Evolutionary conservation across 2,329 filamentous ascomycete genomes (phyloP).

Genomic region (Aspergillus arachidicola): DNA sequence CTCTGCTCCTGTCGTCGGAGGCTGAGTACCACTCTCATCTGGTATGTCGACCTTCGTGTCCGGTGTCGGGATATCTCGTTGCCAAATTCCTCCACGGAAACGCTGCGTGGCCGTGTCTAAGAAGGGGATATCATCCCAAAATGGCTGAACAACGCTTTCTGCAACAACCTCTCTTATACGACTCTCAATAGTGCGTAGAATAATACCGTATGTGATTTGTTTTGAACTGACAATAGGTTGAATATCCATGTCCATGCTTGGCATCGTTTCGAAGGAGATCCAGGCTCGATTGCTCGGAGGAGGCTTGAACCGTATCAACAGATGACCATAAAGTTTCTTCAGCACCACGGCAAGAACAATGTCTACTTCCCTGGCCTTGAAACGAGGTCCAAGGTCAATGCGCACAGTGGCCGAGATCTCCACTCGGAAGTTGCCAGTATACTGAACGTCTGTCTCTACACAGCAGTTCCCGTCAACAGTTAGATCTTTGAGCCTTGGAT

Average conservation of each 20-base stretch:
- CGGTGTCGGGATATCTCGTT: slow-evolving; percentile 48
- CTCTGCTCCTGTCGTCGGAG: slow-evolving; percentile 22
- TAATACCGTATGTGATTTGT: slow-evolving; percentile 92
- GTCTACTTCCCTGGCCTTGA: slow-evolving; percentile 88
- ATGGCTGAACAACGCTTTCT: slow-evolving; percentile 87
- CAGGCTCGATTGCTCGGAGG: slow-evolving; percentile 95
- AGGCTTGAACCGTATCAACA: slow-evolving; percentile 85
- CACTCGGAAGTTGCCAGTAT: slow-evolving; percentile 84
- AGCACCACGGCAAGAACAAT: slow-evolving; percentile 83
- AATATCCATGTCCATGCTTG: slow-evolving; percentile 90
- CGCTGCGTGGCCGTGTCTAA: slow-evolving; percentile 75
- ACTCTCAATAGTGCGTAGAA: slow-evolving; percentile 90
- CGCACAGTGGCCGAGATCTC: slow-evolving; percentile 92
- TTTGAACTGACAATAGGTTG: slow-evolving; percentile 93
- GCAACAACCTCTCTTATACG: slow-evolving; percentile 91
- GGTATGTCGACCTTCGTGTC: slow-evolving; percentile 41
- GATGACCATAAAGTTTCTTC: slow-evolving; percentile 81
- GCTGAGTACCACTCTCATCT: slow-evolving; percentile 34
- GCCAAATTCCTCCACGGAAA: slow-evolving; percentile 85
- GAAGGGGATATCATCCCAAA: slow-evolving; percentile 96
- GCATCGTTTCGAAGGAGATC: slow-evolving; percentile 92
- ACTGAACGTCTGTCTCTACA: slow-evolving; percentile 83
- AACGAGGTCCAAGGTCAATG: slow-evolving; percentile 83
- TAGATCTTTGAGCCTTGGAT: slow-evolving; percentile 82
- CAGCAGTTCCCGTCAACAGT: slow-evolving; percentile 89